Evolutionary conservation across 495 filamentous ascomycete genomes (phyloP).

Genomic region (Durotheca rogersii): DNA sequence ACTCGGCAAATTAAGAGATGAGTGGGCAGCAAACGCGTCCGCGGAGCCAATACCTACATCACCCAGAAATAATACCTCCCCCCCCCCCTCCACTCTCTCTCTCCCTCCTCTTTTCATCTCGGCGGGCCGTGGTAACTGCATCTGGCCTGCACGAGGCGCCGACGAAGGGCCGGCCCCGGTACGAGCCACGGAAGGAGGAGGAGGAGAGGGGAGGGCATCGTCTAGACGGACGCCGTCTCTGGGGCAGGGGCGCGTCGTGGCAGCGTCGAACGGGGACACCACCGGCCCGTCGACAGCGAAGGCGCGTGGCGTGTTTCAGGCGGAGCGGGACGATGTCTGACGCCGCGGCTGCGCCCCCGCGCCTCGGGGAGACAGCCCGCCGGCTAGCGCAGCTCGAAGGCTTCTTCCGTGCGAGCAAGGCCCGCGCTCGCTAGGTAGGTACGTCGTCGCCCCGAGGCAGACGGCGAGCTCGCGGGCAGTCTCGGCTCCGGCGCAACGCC

Average conservation of each 20-base stretch:
- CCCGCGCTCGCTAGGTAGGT: not conserved
- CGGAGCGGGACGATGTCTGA: conserved; percentile 34
- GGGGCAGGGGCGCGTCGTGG: too few relatives aligned
- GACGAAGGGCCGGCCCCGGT: conserved; percentile 23
- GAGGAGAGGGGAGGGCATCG: conserved; percentile 12
- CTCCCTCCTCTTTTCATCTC: too few relatives aligned
- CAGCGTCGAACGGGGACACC: conserved; percentile 22
- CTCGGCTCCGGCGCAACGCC: too few relatives aligned
- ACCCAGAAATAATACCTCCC: too few relatives aligned
- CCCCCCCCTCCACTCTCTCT: too few relatives aligned
- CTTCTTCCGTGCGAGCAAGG: conserved; percentile 2
- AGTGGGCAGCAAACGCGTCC: too few relatives aligned
- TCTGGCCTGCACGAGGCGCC: conserved; percentile 40
- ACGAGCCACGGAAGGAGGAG: conserved; percentile 38
- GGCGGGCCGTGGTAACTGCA: conserved; percentile 42
- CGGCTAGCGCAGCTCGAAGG: too few relatives aligned
- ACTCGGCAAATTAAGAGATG: too few relatives aligned
- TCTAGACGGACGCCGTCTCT: conserved; percentile 10
- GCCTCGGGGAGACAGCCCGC: conserved; percentile 26
- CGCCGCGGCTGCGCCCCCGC: conserved; percentile 16
- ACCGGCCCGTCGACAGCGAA: conserved; percentile 15
- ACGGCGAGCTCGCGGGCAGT: too few relatives aligned
- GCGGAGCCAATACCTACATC: too few relatives aligned
- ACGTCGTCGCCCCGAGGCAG: too few relatives aligned
- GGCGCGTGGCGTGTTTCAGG: conserved; percentile 22